Percentiles rank a stretch among this genome's conserved stretches.
Evolutionary conservation across 2,329 filamentous ascomycete genomes (phyloP).

Genomic region (Fusarium buxicola): DNA sequence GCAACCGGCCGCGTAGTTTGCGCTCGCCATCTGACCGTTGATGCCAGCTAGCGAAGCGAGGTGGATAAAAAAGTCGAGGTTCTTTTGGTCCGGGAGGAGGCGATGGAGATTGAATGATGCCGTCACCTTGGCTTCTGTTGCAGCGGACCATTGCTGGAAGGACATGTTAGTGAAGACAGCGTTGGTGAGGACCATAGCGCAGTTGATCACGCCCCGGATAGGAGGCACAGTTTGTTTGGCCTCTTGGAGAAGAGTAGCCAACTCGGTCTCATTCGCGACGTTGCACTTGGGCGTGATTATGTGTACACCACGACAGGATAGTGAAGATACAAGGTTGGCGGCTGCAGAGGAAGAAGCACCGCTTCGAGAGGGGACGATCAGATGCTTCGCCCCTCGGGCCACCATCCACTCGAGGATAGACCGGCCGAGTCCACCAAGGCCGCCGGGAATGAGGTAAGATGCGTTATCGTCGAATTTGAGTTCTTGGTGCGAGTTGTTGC

Average conservation of each 20-base stretch:
- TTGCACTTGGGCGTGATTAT: conserved; percentile 1
- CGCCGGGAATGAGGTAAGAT: conserved; percentile 38
- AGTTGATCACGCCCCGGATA: conserved; percentile 28
- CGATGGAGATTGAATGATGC: conserved; percentile 52
- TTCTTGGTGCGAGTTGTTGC: rapidly evolving
- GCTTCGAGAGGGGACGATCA: conserved; percentile 48
- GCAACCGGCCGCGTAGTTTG: conserved; percentile 54
- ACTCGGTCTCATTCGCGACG: conserved; percentile 6
- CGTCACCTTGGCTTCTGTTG: conserved; percentile 47
- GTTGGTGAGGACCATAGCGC: conserved; percentile 19
- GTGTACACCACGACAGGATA: background rate
- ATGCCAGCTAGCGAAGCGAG: conserved; percentile 50
- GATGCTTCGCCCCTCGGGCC: conserved; percentile 38
- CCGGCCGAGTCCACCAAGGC: conserved; percentile 38
- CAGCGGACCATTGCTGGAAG: conserved; percentile 44
- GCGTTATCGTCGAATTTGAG: background rate
- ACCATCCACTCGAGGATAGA: conserved; percentile 38
- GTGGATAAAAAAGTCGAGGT: conserved; percentile 52
- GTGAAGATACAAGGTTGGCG: conserved; percentile 21
- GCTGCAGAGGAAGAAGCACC: conserved; percentile 40
- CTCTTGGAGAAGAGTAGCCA: background rate
- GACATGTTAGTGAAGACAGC: conserved; percentile 50
- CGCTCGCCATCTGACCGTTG: conserved; percentile 49
- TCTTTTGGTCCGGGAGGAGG: background rate
- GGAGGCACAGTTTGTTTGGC: conserved; percentile 40